Evolutionary conservation across 768 basidiomycete species (phyloP), one percentile per base, ranked within the genome.

Genomic region (Pholiota conissans): DNA sequence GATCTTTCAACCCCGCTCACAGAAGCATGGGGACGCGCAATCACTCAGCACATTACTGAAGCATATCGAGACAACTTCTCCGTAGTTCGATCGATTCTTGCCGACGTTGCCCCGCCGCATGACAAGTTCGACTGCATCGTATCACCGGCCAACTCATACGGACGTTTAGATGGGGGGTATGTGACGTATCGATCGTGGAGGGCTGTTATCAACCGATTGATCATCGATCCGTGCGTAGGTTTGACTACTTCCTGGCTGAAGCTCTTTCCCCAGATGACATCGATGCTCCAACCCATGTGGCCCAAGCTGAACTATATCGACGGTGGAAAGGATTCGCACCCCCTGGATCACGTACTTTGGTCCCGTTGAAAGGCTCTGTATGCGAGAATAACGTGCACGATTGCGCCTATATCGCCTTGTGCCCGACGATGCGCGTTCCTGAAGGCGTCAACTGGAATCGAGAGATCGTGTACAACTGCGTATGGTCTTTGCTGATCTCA

Each of bases 401-500:
- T 1, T 66, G 67, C 47, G 39, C 57, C 13, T 63, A 54, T 28
- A 58, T 69, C 56, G 67, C 68, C 24, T 51, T 71, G 18, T 65
- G 64, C 40, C 68, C 70, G 5, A 71, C 68, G 9, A 71, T 71
- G 70, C 68, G 70, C 34, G 58, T 62, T 18, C 68, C 70, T 5
- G 64, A 68, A 40, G 51, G 54, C 34, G 62, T 67, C 28, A 58
- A 27, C 1, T 69, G 67, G 70, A 61, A 71, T 51, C 47, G 55
- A 30, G 68, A 71, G 32, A 56, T 71, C 24, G 64, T 68, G 3
- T 69, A 71, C 48, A 68, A 69, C 14, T 58, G 61, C 51, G 61
- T 67, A 52, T 71, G 80, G 66, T 58, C 66, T 1, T 29, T 67
- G 11, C 52, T 65, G 49, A 54, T 59, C 14, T 32, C 57, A 13